Evolutionary conservation across 148 eudicot genomes (phyloP), one percentile per base, ranked within the genome.

Genomic region (Hydrangea macrophylla): DNA sequence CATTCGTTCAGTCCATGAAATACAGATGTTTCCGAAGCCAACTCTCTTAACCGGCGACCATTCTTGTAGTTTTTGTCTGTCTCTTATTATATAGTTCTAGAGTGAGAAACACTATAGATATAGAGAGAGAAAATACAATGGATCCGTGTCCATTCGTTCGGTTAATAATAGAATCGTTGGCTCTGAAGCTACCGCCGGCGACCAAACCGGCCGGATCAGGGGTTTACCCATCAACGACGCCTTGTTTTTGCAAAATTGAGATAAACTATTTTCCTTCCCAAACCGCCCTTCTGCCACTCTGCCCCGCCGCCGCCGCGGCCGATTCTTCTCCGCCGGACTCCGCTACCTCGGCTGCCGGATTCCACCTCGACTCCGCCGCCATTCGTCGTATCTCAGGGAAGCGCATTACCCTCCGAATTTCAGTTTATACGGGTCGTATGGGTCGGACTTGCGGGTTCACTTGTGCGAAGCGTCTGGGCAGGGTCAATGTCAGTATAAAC

Each of bases 71-170:
- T 9, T 62, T 22, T 24, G 57, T 55, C 39, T n/a, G n/a, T 48
- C 18, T 18, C 1, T 23, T 13, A 17, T 26, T 20, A n/a, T n/a
- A n/a, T n/a, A n/a, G 7, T 15, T 35, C 30, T 44, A 42, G 26
- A 42, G 63, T 20, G 33, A 17, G 32, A 70, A 61, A 35, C 39
- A 18, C 20, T 62, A 33, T 30, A 62, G 44, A 59, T 35, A 59
- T 22, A 67, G 30, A 55, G 40, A 44, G 25, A 37, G 44, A 24
- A 11, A 51, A 18, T 48, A 5, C 22, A 33, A 94, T 94, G 98
- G 98, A 94, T 86, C 97, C 98, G 13, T 94, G 98, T 58, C 98
- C 98, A 22, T 94, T 90, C 62, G 92, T 94, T 1, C 79, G 97
- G 15, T 64, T 94, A 54, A 86, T 86, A 31, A 76, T 94, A 9